These are phyloP conservation scores for Dryadomyces quercivorus DNA, from an alignment of 2,329 filamentous ascomycete species.

Conservation along the genomic window DNA sequence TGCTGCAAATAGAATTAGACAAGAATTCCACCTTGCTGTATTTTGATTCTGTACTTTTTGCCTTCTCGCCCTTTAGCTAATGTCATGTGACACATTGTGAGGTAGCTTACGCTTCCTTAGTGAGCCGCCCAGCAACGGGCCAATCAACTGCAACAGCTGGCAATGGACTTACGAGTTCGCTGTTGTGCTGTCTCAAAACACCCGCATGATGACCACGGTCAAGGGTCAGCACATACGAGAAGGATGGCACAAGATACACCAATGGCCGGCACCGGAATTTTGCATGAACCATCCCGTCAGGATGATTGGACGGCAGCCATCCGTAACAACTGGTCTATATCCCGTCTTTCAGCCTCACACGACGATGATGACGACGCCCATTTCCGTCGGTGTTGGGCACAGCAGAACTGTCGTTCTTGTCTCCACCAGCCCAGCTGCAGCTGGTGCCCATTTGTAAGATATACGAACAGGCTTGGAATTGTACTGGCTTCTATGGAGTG, in stretches of 20 bases:
- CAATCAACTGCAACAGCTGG: neutral
- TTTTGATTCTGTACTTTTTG: too few relatives aligned
- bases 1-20: too few relatives aligned
- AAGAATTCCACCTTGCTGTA: too few relatives aligned
- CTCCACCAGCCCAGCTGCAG: slow-evolving; percentile 30
- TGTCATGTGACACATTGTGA: too few relatives aligned
- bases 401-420: slow-evolving; percentile 35
- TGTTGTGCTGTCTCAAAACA: too few relatives aligned
- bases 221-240: neutral
- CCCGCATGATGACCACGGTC: too few relatives aligned
- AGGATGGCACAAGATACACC: neutral
- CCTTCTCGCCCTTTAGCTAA: too few relatives aligned
- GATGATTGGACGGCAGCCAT: neutral
- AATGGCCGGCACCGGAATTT: neutral
- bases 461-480: neutral
- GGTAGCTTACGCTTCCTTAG: too few relatives aligned
- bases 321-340: neutral
- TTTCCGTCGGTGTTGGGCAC: slow-evolving; percentile 37
- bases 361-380: slow-evolving; percentile 21
- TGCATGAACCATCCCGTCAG: neutral
- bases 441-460: slow-evolving; percentile 40
- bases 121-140: too few relatives aligned
- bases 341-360: neutral
- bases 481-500: neutral
- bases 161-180: too few relatives aligned